phyloP scores from a whole-genome alignment of 805 yeast genomes.

The Spathaspora arborariae region DNA sequence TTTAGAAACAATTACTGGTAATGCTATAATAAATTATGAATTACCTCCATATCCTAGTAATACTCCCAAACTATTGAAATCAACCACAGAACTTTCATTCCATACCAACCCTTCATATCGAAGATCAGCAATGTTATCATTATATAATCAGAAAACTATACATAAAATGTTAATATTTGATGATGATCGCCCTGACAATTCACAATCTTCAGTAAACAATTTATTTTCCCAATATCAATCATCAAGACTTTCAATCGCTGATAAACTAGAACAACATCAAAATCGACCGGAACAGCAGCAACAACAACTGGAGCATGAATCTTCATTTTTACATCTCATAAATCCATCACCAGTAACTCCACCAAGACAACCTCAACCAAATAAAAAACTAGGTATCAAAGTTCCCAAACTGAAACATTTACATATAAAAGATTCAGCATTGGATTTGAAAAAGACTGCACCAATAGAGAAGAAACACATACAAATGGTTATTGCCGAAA shows the following conservation, averaged over 20 bases:
- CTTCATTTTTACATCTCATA: conserved; percentile 2
- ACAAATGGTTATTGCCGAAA: not conserved
- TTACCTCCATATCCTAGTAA: conserved; percentile 19
- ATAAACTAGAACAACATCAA: conserved; percentile 18
- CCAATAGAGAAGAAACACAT: not conserved
- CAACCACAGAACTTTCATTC: conserved; percentile 33
- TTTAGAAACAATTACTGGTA: conserved; percentile 13
- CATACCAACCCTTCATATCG: conserved; percentile 43
- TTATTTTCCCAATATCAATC: conserved; percentile 36
- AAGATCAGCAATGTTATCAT: conserved; percentile 43
- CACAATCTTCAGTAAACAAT: conserved; percentile 36
- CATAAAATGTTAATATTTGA: conserved; percentile 34
- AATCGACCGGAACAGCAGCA: not conserved
- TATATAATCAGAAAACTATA: conserved; percentile 34
- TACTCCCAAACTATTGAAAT: conserved; percentile 23
- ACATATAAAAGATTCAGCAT: conserved; percentile 38
- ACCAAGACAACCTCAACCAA: conserved; percentile 4
- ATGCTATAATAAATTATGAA: conserved; percentile 9
- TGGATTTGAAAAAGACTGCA: conserved; percentile 30
- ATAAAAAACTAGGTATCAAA: conserved; percentile 3
- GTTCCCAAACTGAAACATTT: conserved; percentile 31
- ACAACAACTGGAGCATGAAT: conserved; percentile 5
- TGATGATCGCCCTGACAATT: conserved; percentile 15
- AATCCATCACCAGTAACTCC: conserved; percentile 3
- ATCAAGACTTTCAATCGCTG: conserved; percentile 29